Evolutionary conservation across 306 rosid genomes (phyloP).

Genomic region (Vigna radiata): DNA sequence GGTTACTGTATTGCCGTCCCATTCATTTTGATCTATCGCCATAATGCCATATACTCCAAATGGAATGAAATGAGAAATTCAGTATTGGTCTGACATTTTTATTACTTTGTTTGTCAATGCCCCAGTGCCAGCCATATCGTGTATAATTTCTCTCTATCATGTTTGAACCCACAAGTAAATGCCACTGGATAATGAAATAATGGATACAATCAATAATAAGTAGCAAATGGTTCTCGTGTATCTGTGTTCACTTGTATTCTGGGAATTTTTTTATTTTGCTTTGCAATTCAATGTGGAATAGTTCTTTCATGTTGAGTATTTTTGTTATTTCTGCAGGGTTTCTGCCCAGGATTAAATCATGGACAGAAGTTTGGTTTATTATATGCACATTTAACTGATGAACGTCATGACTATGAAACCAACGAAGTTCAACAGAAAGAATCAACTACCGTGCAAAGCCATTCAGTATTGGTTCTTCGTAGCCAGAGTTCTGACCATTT

Average conservation of each 20-base stretch:
- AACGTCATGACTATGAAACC: conserved; percentile 49
- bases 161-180: conserved; percentile 6
- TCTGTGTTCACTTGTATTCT: not conserved
- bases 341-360: conserved; percentile 84
- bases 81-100: not conserved
- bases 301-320: conserved; percentile 10
- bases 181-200: not conserved
- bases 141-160: conserved; percentile 3
- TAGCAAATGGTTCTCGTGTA: not conserved
- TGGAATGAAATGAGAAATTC: conserved; percentile 4
- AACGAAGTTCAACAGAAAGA: conserved; percentile 48
- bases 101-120: not conserved
- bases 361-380: conserved; percentile 78
- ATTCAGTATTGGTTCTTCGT: conserved; percentile 49
- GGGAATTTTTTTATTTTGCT: not conserved
- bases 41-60: not conserved
- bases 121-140: not conserved
- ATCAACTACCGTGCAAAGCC: conserved; percentile 55
- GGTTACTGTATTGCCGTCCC: not conserved
- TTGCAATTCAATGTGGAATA: not conserved
- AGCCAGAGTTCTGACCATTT: conserved; percentile 52
- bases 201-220: conserved; percentile 7
- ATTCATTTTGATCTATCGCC: conserved; percentile 2
- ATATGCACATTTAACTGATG: conserved; percentile 50
- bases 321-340: conserved; percentile 65